These are phyloP conservation scores for Hansenula sp. DNA, from an alignment of 1,139 yeast genomes.

Conservation along the genomic window DNA sequence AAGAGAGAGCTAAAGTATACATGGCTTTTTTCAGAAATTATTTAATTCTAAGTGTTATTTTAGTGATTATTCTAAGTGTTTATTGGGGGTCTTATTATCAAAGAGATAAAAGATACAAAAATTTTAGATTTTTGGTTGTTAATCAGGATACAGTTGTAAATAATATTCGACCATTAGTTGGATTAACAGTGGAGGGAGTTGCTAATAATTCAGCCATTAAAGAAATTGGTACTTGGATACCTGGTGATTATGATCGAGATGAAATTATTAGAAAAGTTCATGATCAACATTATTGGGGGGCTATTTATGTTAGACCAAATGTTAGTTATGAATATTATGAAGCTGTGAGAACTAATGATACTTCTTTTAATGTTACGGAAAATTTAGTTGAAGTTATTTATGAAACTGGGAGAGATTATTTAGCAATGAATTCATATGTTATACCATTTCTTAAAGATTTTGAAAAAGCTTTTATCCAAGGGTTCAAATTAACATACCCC, in stretches of 20 bases:
- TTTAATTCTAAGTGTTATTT: constrained; percentile 12
- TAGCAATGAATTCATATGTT: constrained; percentile 36
- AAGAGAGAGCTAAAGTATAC: constrained; percentile 15
- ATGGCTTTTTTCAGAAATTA: constrained; percentile 16
- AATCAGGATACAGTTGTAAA: constrained; percentile 33
- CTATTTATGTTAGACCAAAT: constrained; percentile 41
- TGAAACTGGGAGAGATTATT: constrained; percentile 50
- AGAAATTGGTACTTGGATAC: constrained; percentile 19
- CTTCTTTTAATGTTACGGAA: constrained; percentile 22
- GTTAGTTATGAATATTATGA: constrained; percentile 34
- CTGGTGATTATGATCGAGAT: constrained; percentile 9
- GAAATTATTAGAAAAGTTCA: constrained; percentile 32
- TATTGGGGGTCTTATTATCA: constrained; percentile 58
- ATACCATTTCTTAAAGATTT: constrained; percentile 32
- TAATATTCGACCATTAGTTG: constrained; percentile 27
- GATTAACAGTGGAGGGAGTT: constrained; percentile 29
- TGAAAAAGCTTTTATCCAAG: constrained; percentile 24
- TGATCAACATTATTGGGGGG: constrained; percentile 51
- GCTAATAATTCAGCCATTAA: constrained; percentile 26
- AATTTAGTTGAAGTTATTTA: constrained; percentile 32
- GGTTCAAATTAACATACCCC: constrained; percentile 21
- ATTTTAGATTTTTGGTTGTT: constrained; percentile 42
- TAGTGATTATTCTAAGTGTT: constrained; percentile 31
- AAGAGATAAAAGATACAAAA: constrained; percentile 33
- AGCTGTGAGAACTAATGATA: constrained; percentile 28